Conservation (phyloP, 1,139 yeast species). For the Yamadazyma membranifaciens region DNA sequence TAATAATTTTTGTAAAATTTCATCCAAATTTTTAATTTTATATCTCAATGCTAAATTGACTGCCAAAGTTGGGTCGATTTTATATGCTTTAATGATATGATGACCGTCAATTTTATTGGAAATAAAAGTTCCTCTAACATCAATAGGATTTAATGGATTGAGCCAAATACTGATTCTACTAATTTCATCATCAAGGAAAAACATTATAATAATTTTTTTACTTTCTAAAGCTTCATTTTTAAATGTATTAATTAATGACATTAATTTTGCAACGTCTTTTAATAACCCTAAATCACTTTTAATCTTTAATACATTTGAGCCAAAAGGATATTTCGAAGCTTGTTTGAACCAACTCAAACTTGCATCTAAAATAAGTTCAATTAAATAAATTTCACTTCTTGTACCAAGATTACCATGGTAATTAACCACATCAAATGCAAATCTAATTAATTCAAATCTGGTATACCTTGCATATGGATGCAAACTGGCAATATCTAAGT, state of each 20-base stretch:
- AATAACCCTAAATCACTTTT: constrained; percentile 67
- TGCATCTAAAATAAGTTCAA: constrained; percentile 59
- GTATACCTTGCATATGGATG: constrained; percentile 80
- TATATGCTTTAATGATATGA: constrained; percentile 55
- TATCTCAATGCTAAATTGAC: constrained; percentile 66
- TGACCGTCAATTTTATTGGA: constrained; percentile 31
- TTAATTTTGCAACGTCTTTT: constrained; percentile 46
- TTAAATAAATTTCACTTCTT: constrained; percentile 43
- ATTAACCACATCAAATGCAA: constrained; percentile 64
- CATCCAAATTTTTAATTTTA: constrained; percentile 39
- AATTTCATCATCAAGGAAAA: constrained; percentile 76
- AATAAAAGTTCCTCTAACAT: constrained; percentile 37
- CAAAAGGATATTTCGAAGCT: constrained; percentile 72
- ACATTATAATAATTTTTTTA: constrained; percentile 52
- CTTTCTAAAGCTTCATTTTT: constrained; percentile 28
- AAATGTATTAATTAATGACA: constrained; percentile 22
- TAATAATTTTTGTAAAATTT: constrained; percentile 47
- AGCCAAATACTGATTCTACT: constrained; percentile 76
- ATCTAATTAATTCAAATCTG: constrained; percentile 70
- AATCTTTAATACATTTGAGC: constrained; percentile 72
- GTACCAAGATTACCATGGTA: constrained; percentile 53
- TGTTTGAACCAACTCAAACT: constrained; percentile 77
- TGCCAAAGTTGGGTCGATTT: constrained; percentile 71
- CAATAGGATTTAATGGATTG: constrained; percentile 57
- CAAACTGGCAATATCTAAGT: constrained; percentile 58